Percentiles rank a stretch among this genome's conserved stretches.
These are phyloP conservation scores for Alnus rubra DNA, from an alignment of 306 rosid species.

Conservation along the genomic window DNA sequence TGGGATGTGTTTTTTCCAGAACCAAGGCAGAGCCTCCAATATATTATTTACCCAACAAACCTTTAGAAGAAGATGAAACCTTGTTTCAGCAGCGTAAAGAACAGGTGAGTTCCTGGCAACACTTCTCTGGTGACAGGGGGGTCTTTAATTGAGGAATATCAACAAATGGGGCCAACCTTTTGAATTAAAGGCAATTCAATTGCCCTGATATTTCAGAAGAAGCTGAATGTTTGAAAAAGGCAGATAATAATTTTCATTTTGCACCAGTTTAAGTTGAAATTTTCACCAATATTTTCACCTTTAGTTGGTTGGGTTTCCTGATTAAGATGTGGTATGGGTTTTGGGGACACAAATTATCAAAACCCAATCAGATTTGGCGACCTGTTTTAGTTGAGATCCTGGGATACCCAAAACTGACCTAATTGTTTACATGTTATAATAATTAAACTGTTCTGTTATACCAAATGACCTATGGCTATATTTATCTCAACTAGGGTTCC, in stretches of 20 bases:
- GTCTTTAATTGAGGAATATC: neutral
- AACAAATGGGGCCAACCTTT: neutral
- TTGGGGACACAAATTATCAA: neutral
- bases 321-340: neutral
- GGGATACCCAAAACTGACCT: neutral
- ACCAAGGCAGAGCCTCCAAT: slow-evolving; percentile 93
- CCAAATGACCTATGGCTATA: neutral
- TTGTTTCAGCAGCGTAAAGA: slow-evolving; percentile 65
- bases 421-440: neutral
- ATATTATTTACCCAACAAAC: slow-evolving; percentile 87
- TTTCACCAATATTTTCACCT: too few species aligned
- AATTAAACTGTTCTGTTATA: neutral
- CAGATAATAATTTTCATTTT: neutral
- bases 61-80: slow-evolving; percentile 60
- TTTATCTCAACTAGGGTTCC: neutral
- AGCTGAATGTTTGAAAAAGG: neutral
- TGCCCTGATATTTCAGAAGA: neutral
- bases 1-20: slow-evolving; percentile 52
- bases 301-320: neutral
- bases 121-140: neutral
- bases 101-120: slow-evolving; percentile 53
- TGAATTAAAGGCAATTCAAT: neutral
- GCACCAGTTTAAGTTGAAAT: neutral
- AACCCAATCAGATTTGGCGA: neutral
- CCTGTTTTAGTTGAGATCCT: neutral